A percentile compares a stretch with the other conserved stretches of the same genome.
phyloP scores from a whole-genome alignment of 2,329 filamentous ascomycete genomes.

The Phyllosticta citriasiana region DNA sequence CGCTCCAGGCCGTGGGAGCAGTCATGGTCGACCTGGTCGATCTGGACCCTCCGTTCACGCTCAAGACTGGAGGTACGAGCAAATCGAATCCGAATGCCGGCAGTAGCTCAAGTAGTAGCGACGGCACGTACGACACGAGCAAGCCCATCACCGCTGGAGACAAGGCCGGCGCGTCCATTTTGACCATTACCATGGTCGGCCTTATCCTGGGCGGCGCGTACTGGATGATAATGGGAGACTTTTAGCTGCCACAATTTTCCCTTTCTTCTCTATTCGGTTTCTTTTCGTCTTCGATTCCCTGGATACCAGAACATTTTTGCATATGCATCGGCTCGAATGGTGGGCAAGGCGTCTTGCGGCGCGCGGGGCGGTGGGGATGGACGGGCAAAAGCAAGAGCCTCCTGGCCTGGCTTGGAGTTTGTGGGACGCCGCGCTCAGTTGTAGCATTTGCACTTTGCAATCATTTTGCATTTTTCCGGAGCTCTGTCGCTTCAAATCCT shows the following conservation, averaged over 20 bases:
- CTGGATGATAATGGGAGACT: constrained; percentile 17
- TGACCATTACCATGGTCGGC: constrained; percentile 8
- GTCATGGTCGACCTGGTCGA: constrained; percentile 31
- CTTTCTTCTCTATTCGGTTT: background rate
- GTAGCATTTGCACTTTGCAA: background rate
- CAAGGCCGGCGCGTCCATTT: constrained; percentile 30
- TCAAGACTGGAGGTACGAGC: constrained; percentile 42
- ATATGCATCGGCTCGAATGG: background rate
- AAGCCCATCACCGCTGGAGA: constrained; percentile 27
- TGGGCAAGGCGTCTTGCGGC: background rate
- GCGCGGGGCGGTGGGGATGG: background rate
- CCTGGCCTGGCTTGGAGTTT: constrained; percentile 2
- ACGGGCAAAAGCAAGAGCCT: background rate
- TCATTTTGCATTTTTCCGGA: background rate
- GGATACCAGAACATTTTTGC: constrained; percentile 7
- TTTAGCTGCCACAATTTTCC: background rate
- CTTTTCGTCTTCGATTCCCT: background rate
- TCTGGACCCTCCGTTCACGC: constrained; percentile 35
- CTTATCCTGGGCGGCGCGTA: constrained; percentile 10
- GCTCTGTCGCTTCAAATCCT: background rate
- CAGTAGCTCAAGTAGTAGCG: background rate
- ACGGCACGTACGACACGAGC: constrained; percentile 13
- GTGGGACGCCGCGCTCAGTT: background rate
- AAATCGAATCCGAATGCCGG: constrained; percentile 33
- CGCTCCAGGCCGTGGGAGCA: constrained; percentile 37